Conservation (phyloP, 345 rosid genomes). For the Eucalyptus erythrocorys region DNA sequence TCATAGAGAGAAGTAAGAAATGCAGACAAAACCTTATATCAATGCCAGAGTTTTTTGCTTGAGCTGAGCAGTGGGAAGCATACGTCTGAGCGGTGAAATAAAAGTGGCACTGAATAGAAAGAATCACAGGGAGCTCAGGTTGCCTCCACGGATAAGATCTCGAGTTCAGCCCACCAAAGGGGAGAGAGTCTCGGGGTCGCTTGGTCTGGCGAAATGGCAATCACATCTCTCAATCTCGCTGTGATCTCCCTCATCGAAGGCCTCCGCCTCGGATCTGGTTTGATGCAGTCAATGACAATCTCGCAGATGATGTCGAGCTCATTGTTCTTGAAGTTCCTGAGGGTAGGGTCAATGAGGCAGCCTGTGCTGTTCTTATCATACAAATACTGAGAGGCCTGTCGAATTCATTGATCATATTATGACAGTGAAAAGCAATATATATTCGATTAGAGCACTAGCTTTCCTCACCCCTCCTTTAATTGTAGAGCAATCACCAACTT, state of each 20-base stretch:
- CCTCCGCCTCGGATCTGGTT: slow-evolving; percentile 36
- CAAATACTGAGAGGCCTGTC: slow-evolving; percentile 59
- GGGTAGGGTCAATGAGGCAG: slow-evolving; percentile 53
- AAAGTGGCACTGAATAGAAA: not conserved
- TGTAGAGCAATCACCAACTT: not conserved
- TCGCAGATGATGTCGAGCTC: slow-evolving; percentile 66
- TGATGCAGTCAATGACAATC: slow-evolving; percentile 46
- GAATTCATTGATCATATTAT: not conserved
- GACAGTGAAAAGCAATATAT: not conserved
- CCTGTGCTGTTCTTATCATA: slow-evolving; percentile 25
- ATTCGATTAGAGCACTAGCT: not conserved
- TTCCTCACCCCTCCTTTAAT: not conserved
- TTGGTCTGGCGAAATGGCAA: slow-evolving; percentile 69
- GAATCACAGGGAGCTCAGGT: slow-evolving; percentile 15
- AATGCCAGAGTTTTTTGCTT: not conserved
- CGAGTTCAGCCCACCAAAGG: slow-evolving; percentile 99
- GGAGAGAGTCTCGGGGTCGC: slow-evolving; percentile 94
- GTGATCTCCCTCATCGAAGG: slow-evolving; percentile 57
- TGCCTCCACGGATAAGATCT: slow-evolving; percentile 84
- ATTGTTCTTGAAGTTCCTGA: slow-evolving; percentile 50
- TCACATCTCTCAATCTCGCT: slow-evolving; percentile 47
- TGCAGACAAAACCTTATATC: not conserved
- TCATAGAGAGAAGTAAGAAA: not conserved
- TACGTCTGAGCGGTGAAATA: not conserved
- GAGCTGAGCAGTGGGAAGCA: not conserved